Conservation (phyloP, 2,329 filamentous ascomycete species). For the Colletotrichum somersetense region DNA sequence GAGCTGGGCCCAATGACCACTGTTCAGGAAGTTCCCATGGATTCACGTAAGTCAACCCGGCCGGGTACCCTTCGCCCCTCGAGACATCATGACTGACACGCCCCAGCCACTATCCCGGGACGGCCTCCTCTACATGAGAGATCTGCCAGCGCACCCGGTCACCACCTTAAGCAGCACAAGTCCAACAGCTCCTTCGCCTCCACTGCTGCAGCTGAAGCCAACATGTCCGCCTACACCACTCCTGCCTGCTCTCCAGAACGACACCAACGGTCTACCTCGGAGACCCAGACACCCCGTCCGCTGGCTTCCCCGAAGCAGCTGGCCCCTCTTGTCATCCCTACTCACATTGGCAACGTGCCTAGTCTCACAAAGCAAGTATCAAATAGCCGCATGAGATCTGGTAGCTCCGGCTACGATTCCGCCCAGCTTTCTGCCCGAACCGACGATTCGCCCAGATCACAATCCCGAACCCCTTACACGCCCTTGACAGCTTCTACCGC, state of each 20-base stretch:
- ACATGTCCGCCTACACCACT: constrained; percentile 1
- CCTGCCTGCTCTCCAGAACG: constrained; percentile 32
- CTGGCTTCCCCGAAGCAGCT: constrained; percentile 67
- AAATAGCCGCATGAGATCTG: constrained; percentile 60
- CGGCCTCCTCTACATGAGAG: constrained; percentile 74
- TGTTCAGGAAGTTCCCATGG: constrained; percentile 75
- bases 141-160: constrained; percentile 71
- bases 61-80: constrained; percentile 36
- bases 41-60: constrained; percentile 72
- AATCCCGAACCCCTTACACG: constrained; percentile 59
- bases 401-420: constrained; percentile 58
- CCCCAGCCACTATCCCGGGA: constrained; percentile 74
- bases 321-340: constrained; percentile 68
- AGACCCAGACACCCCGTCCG: constrained; percentile 34
- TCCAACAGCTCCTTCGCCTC: constrained; percentile 53
- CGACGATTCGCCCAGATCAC: constrained; percentile 60
- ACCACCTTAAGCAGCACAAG: constrained; percentile 61
- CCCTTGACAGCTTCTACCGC: constrained; percentile 59
- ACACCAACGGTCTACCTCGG: constrained; percentile 40
- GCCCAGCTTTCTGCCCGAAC: constrained; percentile 55
- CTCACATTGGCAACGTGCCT: constrained; percentile 41
- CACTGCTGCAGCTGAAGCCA: constrained; percentile 45
- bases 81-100: constrained; percentile 19
- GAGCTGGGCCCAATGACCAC: constrained; percentile 77
- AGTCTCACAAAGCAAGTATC: constrained; percentile 54